Evolutionary conservation across 495 filamentous ascomycete genomes (phyloP).

Genomic region (Penicillium coffeae): DNA sequence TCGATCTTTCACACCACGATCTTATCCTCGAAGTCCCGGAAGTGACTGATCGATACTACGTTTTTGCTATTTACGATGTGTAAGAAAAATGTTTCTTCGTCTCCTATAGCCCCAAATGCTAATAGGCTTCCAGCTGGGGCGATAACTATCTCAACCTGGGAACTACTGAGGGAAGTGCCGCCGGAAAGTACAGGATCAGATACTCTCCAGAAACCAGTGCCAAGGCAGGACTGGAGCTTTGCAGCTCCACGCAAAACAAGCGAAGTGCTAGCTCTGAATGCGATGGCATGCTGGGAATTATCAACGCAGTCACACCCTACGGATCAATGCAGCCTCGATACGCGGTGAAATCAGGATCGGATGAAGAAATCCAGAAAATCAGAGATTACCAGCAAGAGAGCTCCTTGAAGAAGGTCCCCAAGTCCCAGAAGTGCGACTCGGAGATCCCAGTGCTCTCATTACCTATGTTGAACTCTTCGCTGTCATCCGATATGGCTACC

Average conservation of each 20-base stretch:
- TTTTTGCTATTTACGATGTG: neutral
- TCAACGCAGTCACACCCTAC: too few relatives aligned
- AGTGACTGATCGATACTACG: neutral
- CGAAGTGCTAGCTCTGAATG: neutral
- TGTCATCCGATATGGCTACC: too few relatives aligned
- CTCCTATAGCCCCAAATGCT: neutral
- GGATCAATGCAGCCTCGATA: too few relatives aligned
- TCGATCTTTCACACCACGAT: neutral
- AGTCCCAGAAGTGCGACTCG: too few relatives aligned
- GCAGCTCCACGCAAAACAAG: too few relatives aligned
- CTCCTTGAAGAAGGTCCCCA: too few relatives aligned
- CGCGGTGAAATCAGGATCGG: too few relatives aligned
- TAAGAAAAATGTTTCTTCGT: neutral
- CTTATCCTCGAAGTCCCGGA: neutral
- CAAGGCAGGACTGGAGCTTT: neutral
- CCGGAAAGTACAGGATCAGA: neutral
- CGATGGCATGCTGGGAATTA: neutral
- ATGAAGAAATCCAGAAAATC: too few relatives aligned
- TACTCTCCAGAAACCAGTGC: neutral
- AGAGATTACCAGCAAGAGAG: too few relatives aligned
- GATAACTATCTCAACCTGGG: neutral
- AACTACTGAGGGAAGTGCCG: neutral
- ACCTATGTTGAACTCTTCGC: too few relatives aligned
- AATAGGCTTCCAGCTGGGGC: neutral
- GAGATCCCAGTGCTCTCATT: too few relatives aligned